A percentile compares a stretch with the other conserved stretches of the same genome.
Evolutionary conservation across 768 basidiomycete species (phyloP).

Genomic region (Chalciporus sphaerocephalus): DNA sequence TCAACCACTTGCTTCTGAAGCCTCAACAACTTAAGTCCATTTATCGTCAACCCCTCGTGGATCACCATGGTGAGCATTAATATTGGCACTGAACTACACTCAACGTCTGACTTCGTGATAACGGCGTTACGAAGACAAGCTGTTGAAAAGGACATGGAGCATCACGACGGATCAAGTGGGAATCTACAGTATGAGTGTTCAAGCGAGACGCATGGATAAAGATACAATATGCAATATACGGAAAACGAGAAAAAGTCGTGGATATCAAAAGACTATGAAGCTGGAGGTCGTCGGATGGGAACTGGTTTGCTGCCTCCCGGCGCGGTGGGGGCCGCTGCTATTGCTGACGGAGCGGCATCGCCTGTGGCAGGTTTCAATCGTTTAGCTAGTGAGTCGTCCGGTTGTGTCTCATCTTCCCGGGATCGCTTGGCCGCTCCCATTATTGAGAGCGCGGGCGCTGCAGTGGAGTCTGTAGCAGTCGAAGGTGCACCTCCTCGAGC

Average conservation of each 20-base stretch:
- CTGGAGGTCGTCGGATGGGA: slow-evolving; percentile 30
- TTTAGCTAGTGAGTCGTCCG: slow-evolving; percentile 62
- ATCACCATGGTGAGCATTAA: no score
- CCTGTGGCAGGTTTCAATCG: slow-evolving; percentile 52
- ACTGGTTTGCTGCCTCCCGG: slow-evolving; percentile 30
- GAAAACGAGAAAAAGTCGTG: not conserved
- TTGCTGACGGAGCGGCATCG: not conserved
- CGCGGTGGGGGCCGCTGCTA: not conserved
- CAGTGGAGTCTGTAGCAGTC: slow-evolving; percentile 24
- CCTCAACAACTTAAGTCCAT: no score
- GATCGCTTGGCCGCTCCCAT: slow-evolving; percentile 68
- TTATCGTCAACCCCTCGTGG: no score
- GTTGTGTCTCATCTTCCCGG: slow-evolving; percentile 48
- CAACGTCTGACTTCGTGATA: no score
- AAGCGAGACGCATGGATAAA: slow-evolving; percentile 13
- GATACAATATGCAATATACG: slow-evolving; percentile 16
- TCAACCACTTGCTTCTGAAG: no score
- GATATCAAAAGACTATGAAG: slow-evolving; percentile 6
- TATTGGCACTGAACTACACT: no score
- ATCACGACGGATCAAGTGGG: not conserved
- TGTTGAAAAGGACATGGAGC: not conserved
- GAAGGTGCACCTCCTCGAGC: slow-evolving; percentile 19
- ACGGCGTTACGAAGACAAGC: no score
- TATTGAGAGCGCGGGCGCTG: slow-evolving; percentile 42
- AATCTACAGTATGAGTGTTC: slow-evolving; percentile 2